Percentiles rank a stretch among this genome's conserved stretches.
Conservation (phyloP, 2,329 filamentous ascomycete species). For the Amesomyces nigricolor region DNA sequence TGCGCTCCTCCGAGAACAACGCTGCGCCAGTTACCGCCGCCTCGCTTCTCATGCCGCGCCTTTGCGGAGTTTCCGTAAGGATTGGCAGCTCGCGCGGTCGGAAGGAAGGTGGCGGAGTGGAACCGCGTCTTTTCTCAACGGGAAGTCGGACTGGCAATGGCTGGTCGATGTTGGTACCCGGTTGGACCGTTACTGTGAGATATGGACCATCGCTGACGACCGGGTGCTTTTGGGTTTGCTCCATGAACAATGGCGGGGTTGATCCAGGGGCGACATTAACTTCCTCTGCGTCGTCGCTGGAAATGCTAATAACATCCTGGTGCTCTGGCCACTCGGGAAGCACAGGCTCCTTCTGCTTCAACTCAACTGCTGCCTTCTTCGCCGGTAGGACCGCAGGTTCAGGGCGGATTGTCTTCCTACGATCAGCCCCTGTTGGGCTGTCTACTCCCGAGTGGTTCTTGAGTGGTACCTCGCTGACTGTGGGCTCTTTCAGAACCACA, state of each 20-base stretch:
- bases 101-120: background rate
- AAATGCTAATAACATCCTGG: background rate
- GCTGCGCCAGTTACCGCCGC: background rate
- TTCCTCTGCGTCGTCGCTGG: background rate
- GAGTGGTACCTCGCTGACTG: too few species aligned
- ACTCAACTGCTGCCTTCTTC: background rate
- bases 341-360: background rate
- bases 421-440: background rate
- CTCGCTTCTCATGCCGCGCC: background rate
- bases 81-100: background rate
- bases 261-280: background rate
- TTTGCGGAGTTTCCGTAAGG: background rate
- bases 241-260: slow-evolving; percentile 9
- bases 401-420: background rate
- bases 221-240: background rate
- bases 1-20: slow-evolving; percentile 1
- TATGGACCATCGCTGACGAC: background rate
- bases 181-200: background rate
- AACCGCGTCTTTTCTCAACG: background rate
- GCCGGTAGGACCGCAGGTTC: background rate
- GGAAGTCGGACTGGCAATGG: background rate
- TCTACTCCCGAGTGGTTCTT: background rate
- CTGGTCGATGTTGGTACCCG: background rate
- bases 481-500: too few species aligned
- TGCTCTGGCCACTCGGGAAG: background rate